Conservation (phyloP, 2,329 filamentous ascomycete species). For the Colletotrichum lentis region DNA sequence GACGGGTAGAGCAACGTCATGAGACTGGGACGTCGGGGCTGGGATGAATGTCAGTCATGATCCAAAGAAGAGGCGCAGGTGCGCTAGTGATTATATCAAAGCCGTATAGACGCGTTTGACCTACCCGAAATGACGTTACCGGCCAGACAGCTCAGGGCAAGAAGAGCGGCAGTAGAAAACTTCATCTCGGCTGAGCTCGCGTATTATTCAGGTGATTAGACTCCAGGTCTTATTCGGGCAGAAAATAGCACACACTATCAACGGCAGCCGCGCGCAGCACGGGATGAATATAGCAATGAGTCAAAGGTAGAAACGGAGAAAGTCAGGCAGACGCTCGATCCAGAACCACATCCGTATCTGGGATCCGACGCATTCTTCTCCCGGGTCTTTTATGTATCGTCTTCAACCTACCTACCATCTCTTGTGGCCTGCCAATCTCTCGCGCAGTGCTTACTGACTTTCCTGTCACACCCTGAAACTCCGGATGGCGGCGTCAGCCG, state of each 20-base stretch:
- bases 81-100: no score
- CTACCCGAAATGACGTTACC: slow-evolving; percentile 33
- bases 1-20: slow-evolving; percentile 19
- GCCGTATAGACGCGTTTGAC: background rate
- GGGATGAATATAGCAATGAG: slow-evolving; percentile 23
- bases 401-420: background rate
- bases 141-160: slow-evolving; percentile 26
- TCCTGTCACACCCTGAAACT: slow-evolving; percentile 35
- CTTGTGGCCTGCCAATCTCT: no score
- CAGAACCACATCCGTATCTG: no score
- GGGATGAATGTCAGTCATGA: background rate
- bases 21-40: slow-evolving; percentile 17
- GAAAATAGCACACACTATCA: slow-evolving; percentile 11
- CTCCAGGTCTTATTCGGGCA: slow-evolving; percentile 21
- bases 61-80: background rate
- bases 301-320: background rate
- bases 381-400: background rate
- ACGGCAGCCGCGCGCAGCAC: slow-evolving; percentile 34
- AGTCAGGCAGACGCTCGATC: background rate
- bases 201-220: slow-evolving; percentile 17
- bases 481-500: slow-evolving; percentile 30
- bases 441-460: background rate
- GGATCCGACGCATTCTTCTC: background rate
- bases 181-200: slow-evolving; percentile 19
- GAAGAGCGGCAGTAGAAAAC: slow-evolving; percentile 27